Conservation (phyloP, 306 rosid genomes). For the Prunus davidiana region DNA sequence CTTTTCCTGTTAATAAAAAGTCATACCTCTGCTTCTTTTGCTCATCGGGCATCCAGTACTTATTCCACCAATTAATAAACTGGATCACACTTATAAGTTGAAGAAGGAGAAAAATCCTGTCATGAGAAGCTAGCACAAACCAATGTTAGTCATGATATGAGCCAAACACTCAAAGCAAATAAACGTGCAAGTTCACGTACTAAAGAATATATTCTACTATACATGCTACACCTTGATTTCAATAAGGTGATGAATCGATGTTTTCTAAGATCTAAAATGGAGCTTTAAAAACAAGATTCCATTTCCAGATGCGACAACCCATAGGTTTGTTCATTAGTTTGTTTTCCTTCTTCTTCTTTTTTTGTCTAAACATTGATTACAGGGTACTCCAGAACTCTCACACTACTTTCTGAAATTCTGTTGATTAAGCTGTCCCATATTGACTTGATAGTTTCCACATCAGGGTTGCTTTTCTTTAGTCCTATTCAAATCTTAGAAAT, state of each 20-base stretch:
- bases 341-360: too few relatives aligned
- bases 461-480: conserved; percentile 19
- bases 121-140: conserved; percentile 9
- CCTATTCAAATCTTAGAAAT: too few relatives aligned
- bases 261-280: neutral
- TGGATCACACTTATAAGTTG: conserved; percentile 80
- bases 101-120: conserved; percentile 52
- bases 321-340: too few relatives aligned
- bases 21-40: conserved; percentile 58
- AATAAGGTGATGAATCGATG: too few relatives aligned
- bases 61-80: conserved; percentile 85
- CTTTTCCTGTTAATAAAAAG: neutral
- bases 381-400: too few relatives aligned
- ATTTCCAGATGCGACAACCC: too few relatives aligned
- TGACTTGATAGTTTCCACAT: conserved; percentile 28
- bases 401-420: too few relatives aligned
- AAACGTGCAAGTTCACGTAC: neutral
- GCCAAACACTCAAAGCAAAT: neutral
- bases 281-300: too few relatives aligned
- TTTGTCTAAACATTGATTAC: too few relatives aligned
- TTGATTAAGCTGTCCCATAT: too few relatives aligned
- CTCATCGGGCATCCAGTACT: conserved; percentile 75
- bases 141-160: conserved; percentile 2
- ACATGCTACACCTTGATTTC: neutral
- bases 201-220: neutral